Percentiles rank a stretch among this genome's conserved stretches.
These are phyloP conservation scores for Salix arbutifolia DNA, from an alignment of 345 rosid genomes.

Conservation along the genomic window DNA sequence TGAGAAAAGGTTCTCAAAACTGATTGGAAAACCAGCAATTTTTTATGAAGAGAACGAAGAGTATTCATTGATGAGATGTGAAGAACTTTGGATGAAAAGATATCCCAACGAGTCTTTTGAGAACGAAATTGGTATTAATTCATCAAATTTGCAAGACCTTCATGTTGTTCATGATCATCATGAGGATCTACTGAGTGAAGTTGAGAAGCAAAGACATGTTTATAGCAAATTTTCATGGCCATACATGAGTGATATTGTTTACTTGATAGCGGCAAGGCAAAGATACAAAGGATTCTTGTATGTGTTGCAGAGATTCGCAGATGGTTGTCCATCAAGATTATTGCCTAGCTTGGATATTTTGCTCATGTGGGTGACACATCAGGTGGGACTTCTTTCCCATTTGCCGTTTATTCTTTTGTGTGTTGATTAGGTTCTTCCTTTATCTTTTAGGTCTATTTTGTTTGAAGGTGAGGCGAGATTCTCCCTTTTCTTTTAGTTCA, in stretches of 20 bases:
- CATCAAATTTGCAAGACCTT: constrained; percentile 22
- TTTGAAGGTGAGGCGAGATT: too few species aligned
- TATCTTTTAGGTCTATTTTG: neutral
- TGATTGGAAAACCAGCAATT: constrained; percentile 71
- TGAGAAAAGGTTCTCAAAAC: constrained; percentile 63
- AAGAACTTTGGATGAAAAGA: constrained; percentile 48
- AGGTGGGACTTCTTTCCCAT: constrained; percentile 36
- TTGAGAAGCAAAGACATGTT: constrained; percentile 43
- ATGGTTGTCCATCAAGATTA: constrained; percentile 34
- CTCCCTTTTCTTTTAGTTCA: neutral
- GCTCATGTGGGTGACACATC: constrained; percentile 80
- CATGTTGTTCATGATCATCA: constrained; percentile 8
- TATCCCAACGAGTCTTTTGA: constrained; percentile 71
- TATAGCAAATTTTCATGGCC: constrained; percentile 60
- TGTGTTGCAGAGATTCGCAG: constrained; percentile 42
- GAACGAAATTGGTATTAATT: constrained; percentile 41
- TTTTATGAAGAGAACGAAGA: constrained; percentile 71
- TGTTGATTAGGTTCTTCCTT: neutral
- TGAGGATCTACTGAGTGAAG: constrained; percentile 43
- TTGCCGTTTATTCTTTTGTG: constrained; percentile 3
- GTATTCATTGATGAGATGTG: constrained; percentile 70
- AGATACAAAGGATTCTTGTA: constrained; percentile 71
- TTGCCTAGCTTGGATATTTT: constrained; percentile 67
- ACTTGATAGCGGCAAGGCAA: constrained; percentile 64
- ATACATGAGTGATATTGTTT: constrained; percentile 58